These are phyloP conservation scores for Didymella pomorum DNA, from an alignment of 2,329 filamentous ascomycete genomes.

Conservation along the genomic window DNA sequence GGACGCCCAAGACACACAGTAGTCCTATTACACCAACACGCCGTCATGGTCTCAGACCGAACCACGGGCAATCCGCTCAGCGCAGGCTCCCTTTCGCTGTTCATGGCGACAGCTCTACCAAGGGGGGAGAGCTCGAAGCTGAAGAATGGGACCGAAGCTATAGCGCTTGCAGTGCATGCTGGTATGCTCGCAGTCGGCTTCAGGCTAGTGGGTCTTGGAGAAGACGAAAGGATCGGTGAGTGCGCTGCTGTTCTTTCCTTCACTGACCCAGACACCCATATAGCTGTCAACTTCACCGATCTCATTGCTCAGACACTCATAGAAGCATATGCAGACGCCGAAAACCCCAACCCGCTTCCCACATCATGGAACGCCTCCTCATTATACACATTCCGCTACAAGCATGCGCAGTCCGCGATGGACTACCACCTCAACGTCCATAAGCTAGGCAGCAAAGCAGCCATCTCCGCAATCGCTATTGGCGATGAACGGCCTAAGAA, in stretches of 20 bases:
- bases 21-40: slow-evolving; percentile 1
- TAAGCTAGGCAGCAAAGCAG: slow-evolving; percentile 82
- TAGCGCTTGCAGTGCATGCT: slow-evolving; percentile 84
- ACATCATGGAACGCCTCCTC: slow-evolving; percentile 80
- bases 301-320: slow-evolving; percentile 35
- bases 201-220: slow-evolving; percentile 80
- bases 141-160: slow-evolving; percentile 78
- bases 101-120: slow-evolving; percentile 57
- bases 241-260: background rate
- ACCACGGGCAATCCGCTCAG: slow-evolving; percentile 55
- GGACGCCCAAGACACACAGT: background rate
- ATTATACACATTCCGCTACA: slow-evolving; percentile 82
- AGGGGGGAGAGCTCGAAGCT: slow-evolving; percentile 55
- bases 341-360: slow-evolving; percentile 70
- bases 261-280: background rate
- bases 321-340: slow-evolving; percentile 66
- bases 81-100: slow-evolving; percentile 52
- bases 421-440: slow-evolving; percentile 83
- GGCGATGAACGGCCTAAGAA: slow-evolving; percentile 82
- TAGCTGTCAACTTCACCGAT: slow-evolving; percentile 20
- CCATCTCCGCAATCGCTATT: slow-evolving; percentile 79
- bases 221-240: slow-evolving; percentile 77
- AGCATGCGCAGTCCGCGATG: slow-evolving; percentile 84
- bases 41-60: slow-evolving; percentile 39
- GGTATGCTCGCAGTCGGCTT: slow-evolving; percentile 84